These are phyloP conservation scores for Saussurea involucrata DNA, from an alignment of 129 eudicot genomes.

Conservation along the genomic window DNA sequence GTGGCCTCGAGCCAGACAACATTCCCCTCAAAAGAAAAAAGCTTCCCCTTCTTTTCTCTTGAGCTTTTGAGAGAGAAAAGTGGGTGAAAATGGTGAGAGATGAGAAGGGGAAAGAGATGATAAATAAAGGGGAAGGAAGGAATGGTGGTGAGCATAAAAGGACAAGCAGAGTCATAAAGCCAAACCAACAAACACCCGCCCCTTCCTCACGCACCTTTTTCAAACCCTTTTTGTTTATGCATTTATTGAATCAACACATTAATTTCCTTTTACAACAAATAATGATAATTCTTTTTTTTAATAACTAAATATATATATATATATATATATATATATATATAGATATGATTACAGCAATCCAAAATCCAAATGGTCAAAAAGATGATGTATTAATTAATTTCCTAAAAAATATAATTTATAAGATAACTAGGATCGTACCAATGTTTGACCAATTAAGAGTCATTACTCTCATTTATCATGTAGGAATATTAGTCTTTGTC, in stretches of 20 bases:
- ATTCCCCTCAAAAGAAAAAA: conserved; percentile 65
- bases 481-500: too few relatives aligned
- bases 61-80: not conserved
- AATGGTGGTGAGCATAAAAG: conserved; percentile 27
- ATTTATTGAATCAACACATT: conserved; percentile 6
- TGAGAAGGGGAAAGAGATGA: conserved; percentile 23
- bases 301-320: not conserved
- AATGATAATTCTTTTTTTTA: too few relatives aligned
- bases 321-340: not conserved
- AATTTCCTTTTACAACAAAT: too few relatives aligned
- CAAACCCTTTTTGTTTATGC: not conserved
- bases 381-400: not conserved
- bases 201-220: conserved; percentile 6
- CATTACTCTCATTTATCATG: too few relatives aligned
- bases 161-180: conserved; percentile 40
- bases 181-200: conserved; percentile 38
- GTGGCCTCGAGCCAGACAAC: conserved; percentile 87
- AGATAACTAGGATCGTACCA: not conserved
- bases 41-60: conserved; percentile 14
- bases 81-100: conserved; percentile 6
- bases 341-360: not conserved
- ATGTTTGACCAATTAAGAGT: too few relatives aligned
- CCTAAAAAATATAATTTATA: not conserved
- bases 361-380: not conserved
- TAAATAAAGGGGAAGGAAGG: conserved; percentile 28